Evolutionary conservation across 257 asterid genomes (phyloP), one percentile per base, ranked within the genome.

Genomic region (Plantago elongata): DNA sequence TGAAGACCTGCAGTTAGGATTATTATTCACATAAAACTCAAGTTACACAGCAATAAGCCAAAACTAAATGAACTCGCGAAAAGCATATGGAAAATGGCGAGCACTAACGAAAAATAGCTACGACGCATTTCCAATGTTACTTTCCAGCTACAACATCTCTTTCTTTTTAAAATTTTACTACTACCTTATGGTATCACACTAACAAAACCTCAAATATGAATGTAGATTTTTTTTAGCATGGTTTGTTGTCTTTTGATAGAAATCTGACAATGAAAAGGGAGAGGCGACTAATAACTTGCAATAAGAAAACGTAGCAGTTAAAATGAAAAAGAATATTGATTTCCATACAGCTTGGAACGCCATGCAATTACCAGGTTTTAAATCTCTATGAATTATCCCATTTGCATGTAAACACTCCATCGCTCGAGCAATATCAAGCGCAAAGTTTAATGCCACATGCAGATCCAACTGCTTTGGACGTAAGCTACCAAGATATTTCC

Each of bases 401-500:
- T 91, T 91, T 55, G 92, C 95, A 78, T 91, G 98, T 72, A 91
- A 78, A 69, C 98, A 91, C 40, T 88, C 98, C 96, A 91, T 74
- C 38, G 96, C 98, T 63, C 77, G 83, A 51, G 98, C 96, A 84
- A 88, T 79, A 76, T 88, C 98, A 70, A 88, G 90, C 61, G 95
- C 96, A 69, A 76, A 91, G 65, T 72, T 79, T 74, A 91, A 65
- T 38, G 92, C 98, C 63, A 84, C 74, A 14, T 67, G 81, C 71
- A 86, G 75, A 54, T 91, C 98, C 79, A 91, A 76, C 70, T 75
- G 87, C 67, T 79, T 79, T 60, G 98, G 98, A 27, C 98, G 96
- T 54, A 86, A 16, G 73, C 88, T 78, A 65, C 81, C 65, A n/a
- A 91, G 80, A 78, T 86, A 83, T 77, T 88, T 91, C 60, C 96